Percentiles rank a stretch among this genome's conserved stretches.
phyloP scores from a whole-genome alignment of 2,329 filamentous ascomycete species.

The Penicillium glabrum region DNA sequence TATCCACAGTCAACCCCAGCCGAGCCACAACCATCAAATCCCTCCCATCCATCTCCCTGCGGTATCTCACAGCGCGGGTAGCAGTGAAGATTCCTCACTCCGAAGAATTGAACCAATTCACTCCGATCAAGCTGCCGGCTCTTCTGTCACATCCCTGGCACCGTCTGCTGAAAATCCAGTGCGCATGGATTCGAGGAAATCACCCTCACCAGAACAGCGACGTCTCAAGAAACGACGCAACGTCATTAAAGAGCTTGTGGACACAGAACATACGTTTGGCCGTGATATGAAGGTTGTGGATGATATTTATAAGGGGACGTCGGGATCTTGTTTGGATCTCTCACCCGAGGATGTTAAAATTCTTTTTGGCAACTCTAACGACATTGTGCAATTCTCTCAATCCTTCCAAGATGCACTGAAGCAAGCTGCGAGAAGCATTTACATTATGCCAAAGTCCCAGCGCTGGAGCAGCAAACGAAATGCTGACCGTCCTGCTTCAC shows the following conservation, averaged over 20 bases:
- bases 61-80: constrained; percentile 26
- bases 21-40: not conserved
- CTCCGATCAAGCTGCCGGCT: constrained; percentile 34
- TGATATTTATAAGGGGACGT: constrained; percentile 95
- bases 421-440: constrained; percentile 74
- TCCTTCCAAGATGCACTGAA: constrained; percentile 78
- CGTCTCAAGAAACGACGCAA: constrained; percentile 78
- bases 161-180: constrained; percentile 31
- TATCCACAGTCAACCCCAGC: not conserved
- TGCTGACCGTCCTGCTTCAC: constrained; percentile 34
- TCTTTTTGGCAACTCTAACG: constrained; percentile 89
- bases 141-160: constrained; percentile 39
- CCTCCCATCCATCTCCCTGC: not conserved
- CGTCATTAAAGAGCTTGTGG: constrained; percentile 86
- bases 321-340: constrained; percentile 75
- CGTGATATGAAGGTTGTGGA: constrained; percentile 96
- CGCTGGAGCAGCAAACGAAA: constrained; percentile 55
- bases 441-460: constrained; percentile 63
- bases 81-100: constrained; percentile 41
- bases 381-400: constrained; percentile 84
- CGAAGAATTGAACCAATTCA: constrained; percentile 27
- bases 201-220: constrained; percentile 40
- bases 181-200: constrained; percentile 20
- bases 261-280: constrained; percentile 88
- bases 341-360: constrained; percentile 81